Evolutionary conservation across 139 green algal genomes (phyloP), one percentile per base, ranked within the genome.

Genomic region (Micractinium conductrix): DNA sequence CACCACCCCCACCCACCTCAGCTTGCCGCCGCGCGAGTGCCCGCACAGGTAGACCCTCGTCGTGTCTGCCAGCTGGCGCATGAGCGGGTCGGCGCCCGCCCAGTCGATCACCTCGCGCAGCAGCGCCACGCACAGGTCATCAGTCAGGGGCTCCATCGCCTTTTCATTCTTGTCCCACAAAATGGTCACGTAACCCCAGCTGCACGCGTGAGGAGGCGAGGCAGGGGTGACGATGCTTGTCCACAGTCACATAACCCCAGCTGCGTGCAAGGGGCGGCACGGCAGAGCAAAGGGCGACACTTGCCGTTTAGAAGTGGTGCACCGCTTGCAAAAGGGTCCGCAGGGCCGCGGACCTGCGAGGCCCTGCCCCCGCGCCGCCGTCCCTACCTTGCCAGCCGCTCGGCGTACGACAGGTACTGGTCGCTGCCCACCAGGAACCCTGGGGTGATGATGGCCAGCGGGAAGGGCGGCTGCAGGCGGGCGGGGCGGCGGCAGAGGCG

Each of bases 371-470:
- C 12, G 17, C 12, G 17, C n/a, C n/a, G n/a, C n/a, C n/a, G n/a
- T n/a, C n/a, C 53, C 24, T n/a, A 71, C 63, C 63, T 80, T 12
- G 91, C 91, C 58, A 94, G 72, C 21, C 88, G 87, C 26, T 85
- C 68, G 0, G 90, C 90, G 55, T 94, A 91, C 60, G 93, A 94
- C 2, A 71, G 37, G 80, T 98, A 98, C 73, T 87, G 80, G 6
- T 94, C 91, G 30, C 82, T 74, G 22, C 83, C 82, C 17, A 98
- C 81, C 22, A 98, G 90, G 82, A 98, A 99, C 19, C 96, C 96
- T 12, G 90, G 79, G 26, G 88, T 95, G 84, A 98, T 91, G 33
- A 99, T 91, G 6, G 93, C 95, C 67, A 99, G 82, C 6, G 96
- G 96, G 82, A 95, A 98, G 22, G 95, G 95, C 4, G 91, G 86